Evolutionary conservation across 306 rosid species (phyloP).

Genomic region (Parietaria judaica): DNA sequence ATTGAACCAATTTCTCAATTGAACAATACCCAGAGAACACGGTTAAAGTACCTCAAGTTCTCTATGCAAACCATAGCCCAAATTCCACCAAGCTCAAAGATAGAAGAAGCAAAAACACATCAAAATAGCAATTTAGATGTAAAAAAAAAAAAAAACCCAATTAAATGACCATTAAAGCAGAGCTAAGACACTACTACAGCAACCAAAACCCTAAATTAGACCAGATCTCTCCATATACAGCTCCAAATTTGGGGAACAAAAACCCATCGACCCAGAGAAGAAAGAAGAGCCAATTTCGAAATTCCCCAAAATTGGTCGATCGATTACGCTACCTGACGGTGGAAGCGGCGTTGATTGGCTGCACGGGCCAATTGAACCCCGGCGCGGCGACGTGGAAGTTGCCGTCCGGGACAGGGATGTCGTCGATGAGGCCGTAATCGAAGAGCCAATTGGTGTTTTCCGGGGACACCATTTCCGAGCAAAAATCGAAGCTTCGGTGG

Average conservation of each 20-base stretch:
- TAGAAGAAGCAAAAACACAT: neutral
- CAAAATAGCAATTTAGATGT: neutral
- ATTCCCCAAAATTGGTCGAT: neutral
- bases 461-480: conserved; percentile 65
- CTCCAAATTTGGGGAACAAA: neutral
- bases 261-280: neutral
- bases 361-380: conserved; percentile 62
- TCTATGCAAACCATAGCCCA: neutral
- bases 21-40: neutral
- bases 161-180: neutral
- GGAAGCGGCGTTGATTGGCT: conserved; percentile 36
- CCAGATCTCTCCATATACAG: no score
- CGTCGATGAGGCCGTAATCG: conserved; percentile 74
- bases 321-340: conserved; percentile 39
- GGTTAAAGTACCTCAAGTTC: neutral
- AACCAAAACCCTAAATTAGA: neutral
- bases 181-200: neutral
- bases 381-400: conserved; percentile 47
- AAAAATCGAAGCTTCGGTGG: conserved; percentile 20
- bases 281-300: neutral
- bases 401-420: conserved; percentile 50
- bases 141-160: neutral
- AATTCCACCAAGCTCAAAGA: neutral
- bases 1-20: neutral
- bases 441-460: conserved; percentile 85